Conservation (phyloP, 2,329 filamentous ascomycete species). For the Cladophialophora psammophila region DNA sequence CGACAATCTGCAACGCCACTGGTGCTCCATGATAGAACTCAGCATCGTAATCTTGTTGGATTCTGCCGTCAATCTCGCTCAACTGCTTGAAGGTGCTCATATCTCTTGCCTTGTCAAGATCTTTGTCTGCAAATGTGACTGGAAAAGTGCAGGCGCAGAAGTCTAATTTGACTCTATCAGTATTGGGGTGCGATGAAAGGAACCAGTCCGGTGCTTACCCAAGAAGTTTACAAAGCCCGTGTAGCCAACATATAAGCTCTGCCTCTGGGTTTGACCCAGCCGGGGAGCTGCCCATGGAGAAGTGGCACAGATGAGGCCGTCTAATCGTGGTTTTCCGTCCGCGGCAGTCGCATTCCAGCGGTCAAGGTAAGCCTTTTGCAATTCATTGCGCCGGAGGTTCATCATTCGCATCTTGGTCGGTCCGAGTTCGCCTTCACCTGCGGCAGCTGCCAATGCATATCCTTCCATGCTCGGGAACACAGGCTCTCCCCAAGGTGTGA, state of each 20-base stretch:
- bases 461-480: conserved; percentile 41
- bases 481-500: conserved; percentile 42
- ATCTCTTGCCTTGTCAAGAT: conserved; percentile 34
- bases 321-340: conserved; percentile 45
- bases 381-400: conserved; percentile 41
- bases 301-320: conserved; percentile 46
- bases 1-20: conserved; percentile 44
- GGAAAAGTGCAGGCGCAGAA: conserved; percentile 41
- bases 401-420: conserved; percentile 43
- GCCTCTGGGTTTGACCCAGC: conserved; percentile 41
- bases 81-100: conserved; percentile 39
- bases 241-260: conserved; percentile 41
- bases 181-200: background rate
- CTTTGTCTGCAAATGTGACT: conserved; percentile 40
- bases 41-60: conserved; percentile 43
- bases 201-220: conserved; percentile 41
- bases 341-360: conserved; percentile 45
- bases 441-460: conserved; percentile 36
- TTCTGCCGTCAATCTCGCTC: conserved; percentile 42
- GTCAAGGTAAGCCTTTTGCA: conserved; percentile 49
- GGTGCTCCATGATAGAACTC: conserved; percentile 46
- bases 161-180: conserved; percentile 20
- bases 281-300: conserved; percentile 48
- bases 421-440: conserved; percentile 41
- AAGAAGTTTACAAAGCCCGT: conserved; percentile 43